Percentiles rank a stretch among this genome's conserved stretches.
These are phyloP conservation scores for Amphibolis antarctica DNA, from an alignment of 106 monocot genomes.

Conservation along the genomic window DNA sequence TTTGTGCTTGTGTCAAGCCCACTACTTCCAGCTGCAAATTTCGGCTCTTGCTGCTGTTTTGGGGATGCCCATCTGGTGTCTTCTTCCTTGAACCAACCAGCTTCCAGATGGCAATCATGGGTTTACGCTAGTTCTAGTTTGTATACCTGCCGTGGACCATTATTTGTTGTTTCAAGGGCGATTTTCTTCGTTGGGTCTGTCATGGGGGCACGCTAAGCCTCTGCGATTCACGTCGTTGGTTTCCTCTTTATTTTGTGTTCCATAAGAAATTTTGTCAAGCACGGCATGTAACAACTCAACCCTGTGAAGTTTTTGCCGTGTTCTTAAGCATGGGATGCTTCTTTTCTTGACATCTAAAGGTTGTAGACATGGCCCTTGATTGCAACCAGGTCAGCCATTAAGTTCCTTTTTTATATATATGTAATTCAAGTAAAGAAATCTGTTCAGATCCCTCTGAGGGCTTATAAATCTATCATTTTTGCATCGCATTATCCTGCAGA, in stretches of 20 bases:
- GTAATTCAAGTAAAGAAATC: slow-evolving; percentile 6
- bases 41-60: not conserved
- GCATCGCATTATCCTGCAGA: not conserved
- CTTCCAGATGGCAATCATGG: not conserved
- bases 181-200: not conserved
- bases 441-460: not conserved
- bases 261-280: not conserved
- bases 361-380: not conserved
- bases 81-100: not conserved
- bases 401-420: slow-evolving; percentile 1
- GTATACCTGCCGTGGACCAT: not conserved
- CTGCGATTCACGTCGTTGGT: not conserved
- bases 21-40: not conserved
- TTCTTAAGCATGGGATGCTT: not conserved
- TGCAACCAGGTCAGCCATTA: not conserved
- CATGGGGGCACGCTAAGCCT: slow-evolving; percentile 9
- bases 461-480: not conserved
- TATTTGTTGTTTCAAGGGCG: not conserved
- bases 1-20: slow-evolving; percentile 8
- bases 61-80: slow-evolving; percentile 1
- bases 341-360: not conserved
- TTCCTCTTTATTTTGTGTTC: no score
- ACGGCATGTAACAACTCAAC: not conserved
- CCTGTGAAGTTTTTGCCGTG: not conserved
- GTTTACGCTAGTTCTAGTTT: slow-evolving; percentile 2